phyloP scores from a whole-genome alignment of 768 basidiomycete genomes.

The Termitomyces sp. region DNA sequence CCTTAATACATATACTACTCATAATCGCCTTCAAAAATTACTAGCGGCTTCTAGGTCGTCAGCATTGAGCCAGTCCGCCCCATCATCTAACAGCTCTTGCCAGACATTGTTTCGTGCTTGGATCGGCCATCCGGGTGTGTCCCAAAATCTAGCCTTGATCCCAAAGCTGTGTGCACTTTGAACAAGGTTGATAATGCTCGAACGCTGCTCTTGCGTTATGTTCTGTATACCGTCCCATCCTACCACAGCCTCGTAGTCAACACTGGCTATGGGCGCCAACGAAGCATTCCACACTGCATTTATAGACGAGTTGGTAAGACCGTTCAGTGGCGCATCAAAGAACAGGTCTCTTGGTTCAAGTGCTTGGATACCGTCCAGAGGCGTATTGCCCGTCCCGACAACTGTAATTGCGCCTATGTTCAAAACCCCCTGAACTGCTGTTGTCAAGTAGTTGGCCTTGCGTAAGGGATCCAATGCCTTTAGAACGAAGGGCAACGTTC shows the following conservation, averaged over 20 bases:
- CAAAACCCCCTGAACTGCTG: constrained; percentile 37
- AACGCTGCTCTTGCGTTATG: constrained; percentile 36
- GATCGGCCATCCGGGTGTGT: constrained; percentile 48
- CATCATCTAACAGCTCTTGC: constrained; percentile 37
- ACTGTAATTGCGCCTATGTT: constrained; percentile 36
- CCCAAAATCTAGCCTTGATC: constrained; percentile 49
- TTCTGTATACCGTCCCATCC: constrained; percentile 45
- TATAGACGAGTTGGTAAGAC: constrained; percentile 24
- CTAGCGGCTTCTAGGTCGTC: constrained; percentile 45
- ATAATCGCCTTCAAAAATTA: constrained; percentile 22
- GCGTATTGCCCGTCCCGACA: constrained; percentile 51
- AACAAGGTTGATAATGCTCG: constrained; percentile 37
- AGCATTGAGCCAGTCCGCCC: constrained; percentile 50
- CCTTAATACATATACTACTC: constrained; percentile 7
- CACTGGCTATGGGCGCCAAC: constrained; percentile 48
- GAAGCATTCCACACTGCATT: constrained; percentile 38
- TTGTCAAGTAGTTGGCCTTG: constrained; percentile 41
- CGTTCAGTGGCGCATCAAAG: constrained; percentile 49
- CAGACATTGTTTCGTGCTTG: constrained; percentile 40
- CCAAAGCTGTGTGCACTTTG: constrained; percentile 39
- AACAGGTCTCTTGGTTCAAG: constrained; percentile 46
- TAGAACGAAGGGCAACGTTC: constrained; percentile 41
- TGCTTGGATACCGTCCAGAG: constrained; percentile 40
- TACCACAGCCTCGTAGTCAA: constrained; percentile 40
- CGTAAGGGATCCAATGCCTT: constrained; percentile 44